A percentile compares a stretch with the other conserved stretches of the same genome.
Evolutionary conservation across 768 basidiomycete species (phyloP).

Genomic region (Boletus sp.): DNA sequence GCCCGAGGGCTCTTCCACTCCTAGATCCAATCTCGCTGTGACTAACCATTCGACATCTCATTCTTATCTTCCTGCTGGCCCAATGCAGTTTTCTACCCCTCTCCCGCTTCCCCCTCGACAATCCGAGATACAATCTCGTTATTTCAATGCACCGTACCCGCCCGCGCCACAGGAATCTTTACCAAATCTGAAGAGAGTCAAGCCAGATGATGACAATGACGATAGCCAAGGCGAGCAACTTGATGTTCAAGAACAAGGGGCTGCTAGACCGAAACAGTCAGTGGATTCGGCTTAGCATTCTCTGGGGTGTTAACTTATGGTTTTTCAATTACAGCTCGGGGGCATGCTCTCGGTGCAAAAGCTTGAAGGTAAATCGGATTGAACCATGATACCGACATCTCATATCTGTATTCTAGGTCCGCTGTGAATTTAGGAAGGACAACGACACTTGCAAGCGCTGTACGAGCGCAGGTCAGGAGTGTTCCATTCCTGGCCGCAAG

Average conservation of each 20-base stretch:
- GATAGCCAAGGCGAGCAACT: slow-evolving; percentile 13
- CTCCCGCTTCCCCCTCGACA: slow-evolving; percentile 29
- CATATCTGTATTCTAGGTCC: slow-evolving; percentile 47
- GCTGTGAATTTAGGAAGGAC: slow-evolving; percentile 72
- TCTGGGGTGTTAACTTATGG: not conserved
- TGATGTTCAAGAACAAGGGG: slow-evolving; percentile 25
- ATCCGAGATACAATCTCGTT: slow-evolving; percentile 30
- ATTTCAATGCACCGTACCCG: slow-evolving; percentile 13
- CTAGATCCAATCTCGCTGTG: not conserved
- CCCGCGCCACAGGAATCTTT: not conserved
- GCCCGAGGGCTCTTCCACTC: slow-evolving; percentile 14
- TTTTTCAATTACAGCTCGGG: slow-evolving; percentile 38
- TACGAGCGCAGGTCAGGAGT: slow-evolving; percentile 66
- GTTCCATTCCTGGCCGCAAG: slow-evolving; percentile 80
- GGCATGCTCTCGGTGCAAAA: slow-evolving; percentile 73
- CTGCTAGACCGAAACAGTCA: slow-evolving; percentile 23
- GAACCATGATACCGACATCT: not conserved
- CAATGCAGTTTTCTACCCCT: slow-evolving; percentile 32
- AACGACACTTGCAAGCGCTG: slow-evolving; percentile 78
- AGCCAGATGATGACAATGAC: slow-evolving; percentile 18
- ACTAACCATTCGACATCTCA: slow-evolving; percentile 6
- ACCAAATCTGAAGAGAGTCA: slow-evolving; percentile 20
- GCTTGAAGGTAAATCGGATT: slow-evolving; percentile 39
- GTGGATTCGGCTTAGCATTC: not conserved
- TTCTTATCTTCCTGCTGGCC: slow-evolving; percentile 21